Conservation (phyloP, 495 filamentous ascomycete species). For the Choiromyces venosus region DNA sequence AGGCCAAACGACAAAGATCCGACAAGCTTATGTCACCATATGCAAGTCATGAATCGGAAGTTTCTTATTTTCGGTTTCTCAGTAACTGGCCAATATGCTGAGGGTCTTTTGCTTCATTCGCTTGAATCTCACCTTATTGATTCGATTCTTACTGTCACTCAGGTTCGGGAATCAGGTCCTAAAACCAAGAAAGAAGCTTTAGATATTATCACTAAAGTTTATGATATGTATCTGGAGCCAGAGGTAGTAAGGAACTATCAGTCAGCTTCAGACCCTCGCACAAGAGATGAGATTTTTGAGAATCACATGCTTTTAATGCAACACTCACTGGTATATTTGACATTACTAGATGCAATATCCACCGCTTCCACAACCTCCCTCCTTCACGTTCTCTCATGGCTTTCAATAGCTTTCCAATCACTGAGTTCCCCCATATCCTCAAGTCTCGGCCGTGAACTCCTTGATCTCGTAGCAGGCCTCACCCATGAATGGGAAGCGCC, state of each 20-base stretch:
- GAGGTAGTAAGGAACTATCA: conserved; percentile 25
- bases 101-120: conserved; percentile 31
- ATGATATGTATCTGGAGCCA: conserved; percentile 31
- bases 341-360: conserved; percentile 28
- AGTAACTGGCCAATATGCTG: conserved; percentile 30
- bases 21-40: conserved; percentile 34
- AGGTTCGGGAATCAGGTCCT: conserved; percentile 31
- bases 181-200: conserved; percentile 32
- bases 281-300: conserved; percentile 31
- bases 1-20: conserved; percentile 34
- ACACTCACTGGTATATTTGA: conserved; percentile 27
- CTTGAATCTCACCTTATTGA: conserved; percentile 32
- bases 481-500: conserved; percentile 26
- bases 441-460: conserved; percentile 26
- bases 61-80: conserved; percentile 37
- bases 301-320: conserved; percentile 38
- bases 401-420: conserved; percentile 28
- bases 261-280: conserved; percentile 13
- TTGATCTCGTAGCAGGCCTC: conserved; percentile 29
- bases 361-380: conserved; percentile 27
- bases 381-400: conserved; percentile 31
- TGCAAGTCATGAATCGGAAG: conserved; percentile 36
- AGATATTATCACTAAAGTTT: conserved; percentile 32
- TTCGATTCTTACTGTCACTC: conserved; percentile 29
- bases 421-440: conserved; percentile 20